Evolutionary conservation across 23 red algal species (phyloP).

Genomic region (Agarophyton chilense): DNA sequence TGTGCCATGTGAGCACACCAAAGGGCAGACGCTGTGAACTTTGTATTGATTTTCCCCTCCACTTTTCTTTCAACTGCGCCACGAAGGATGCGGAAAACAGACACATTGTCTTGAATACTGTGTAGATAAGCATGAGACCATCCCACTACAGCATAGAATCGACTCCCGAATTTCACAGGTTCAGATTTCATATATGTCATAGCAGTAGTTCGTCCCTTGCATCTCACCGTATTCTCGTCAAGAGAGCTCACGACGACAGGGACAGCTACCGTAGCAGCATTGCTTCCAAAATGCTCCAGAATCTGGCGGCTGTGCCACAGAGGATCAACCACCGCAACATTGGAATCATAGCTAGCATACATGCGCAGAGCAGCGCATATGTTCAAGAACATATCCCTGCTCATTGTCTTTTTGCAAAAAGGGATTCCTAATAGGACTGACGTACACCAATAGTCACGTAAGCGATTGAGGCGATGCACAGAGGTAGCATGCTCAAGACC

Average conservation of each 20-base stretch:
- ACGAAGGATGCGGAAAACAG: background rate
- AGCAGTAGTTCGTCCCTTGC: background rate
- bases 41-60: background rate
- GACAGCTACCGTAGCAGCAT: slow-evolving; percentile 1
- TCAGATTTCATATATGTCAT: slow-evolving; percentile 12
- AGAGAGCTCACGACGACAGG: background rate
- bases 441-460: background rate
- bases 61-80: background rate
- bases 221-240: background rate
- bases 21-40: background rate
- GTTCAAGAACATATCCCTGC: background rate
- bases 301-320: background rate
- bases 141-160: background rate
- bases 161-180: slow-evolving; percentile 7
- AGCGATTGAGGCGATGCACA: background rate
- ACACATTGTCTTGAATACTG: slow-evolving; percentile 7
- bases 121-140: background rate
- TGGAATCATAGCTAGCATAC: background rate
- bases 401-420: background rate
- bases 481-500: background rate
- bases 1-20: too few relatives aligned
- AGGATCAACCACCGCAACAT: background rate
- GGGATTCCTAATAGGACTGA: background rate
- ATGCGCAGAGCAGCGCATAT: background rate
- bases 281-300: background rate